Base-by-base conservation (phyloP, 1,139 yeast species). In the Wickerhamomyces sp. region DNA sequence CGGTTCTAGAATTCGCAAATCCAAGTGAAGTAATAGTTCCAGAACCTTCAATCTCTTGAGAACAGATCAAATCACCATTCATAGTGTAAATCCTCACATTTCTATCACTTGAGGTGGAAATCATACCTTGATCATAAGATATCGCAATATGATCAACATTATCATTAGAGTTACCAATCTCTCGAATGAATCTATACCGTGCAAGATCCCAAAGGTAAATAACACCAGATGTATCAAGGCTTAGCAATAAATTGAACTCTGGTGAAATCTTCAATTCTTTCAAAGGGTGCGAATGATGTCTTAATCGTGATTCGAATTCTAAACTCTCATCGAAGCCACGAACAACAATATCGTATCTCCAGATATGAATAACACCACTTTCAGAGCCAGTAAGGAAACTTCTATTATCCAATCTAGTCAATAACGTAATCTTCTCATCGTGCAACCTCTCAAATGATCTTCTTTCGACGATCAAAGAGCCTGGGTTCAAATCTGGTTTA, bases 161-260 rank as follows among this genome's bases (percentile, higher is more conserved):
- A 3, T 39, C 38, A n/a, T n/a, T n/a, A n/a, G n/a, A n/a, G n/a
- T n/a, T n/a, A 2, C 49, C 46, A 2, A 81, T 49, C 32, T 60
- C 58, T 36, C 82, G 56, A 10, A 82, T 68, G 33, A 68, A 64
- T 34, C 65, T 68, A 37, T 63, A 66, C 22, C 78, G 56, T 0
- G 75, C 65, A 28, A 74, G 48, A 46, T 82, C 84, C 89, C 89
- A 80, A 6, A 74, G 42, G 18, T 66, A 68, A 4, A 72, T 72
- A 2, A 54, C 51, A 0, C 88, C 85, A 4, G 51, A 55, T 0
- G 32, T 40, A 51, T 80, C 87, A 15, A 72, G 52, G 37, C 78
- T 70, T 10, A 78, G 40, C 4, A 79, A 62, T 3, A 71, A 54
- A 34, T 76, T 74, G 51, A 64, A 78, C 32, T 72, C 70, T n/a